Percentiles rank a stretch among this genome's conserved stretches.
These are phyloP conservation scores for Glycine soja DNA, from an alignment of 306 rosid species.

Conservation along the genomic window DNA sequence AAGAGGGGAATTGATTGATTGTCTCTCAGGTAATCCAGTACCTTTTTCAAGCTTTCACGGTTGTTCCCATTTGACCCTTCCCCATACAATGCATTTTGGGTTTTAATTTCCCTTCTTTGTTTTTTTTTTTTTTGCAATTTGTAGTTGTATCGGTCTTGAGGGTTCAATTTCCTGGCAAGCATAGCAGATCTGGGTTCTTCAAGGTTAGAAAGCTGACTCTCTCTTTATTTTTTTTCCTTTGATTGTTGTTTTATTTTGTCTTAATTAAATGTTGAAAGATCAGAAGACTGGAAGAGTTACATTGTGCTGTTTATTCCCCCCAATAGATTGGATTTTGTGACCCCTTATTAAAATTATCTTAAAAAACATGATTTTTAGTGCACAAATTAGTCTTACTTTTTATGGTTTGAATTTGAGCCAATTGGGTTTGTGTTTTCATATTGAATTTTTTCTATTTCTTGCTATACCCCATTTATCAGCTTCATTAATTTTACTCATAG, in stretches of 20 bases:
- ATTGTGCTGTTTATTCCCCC: constrained; percentile 6
- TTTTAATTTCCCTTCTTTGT: not conserved
- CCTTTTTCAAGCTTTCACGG: constrained; percentile 1
- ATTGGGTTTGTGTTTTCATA: not conserved
- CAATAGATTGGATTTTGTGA: not conserved
- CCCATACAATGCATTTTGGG: not conserved
- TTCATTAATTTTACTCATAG: constrained; percentile 24
- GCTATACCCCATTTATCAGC: not conserved
- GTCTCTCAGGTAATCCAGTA: constrained; percentile 39
- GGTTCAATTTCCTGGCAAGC: constrained; percentile 14
- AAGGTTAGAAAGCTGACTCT: constrained; percentile 33
- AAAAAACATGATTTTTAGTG: not conserved
- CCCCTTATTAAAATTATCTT: too few species aligned
- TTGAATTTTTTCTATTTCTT: not conserved
- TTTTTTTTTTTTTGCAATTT: not conserved
- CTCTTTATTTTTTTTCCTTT: not conserved
- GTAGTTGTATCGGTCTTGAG: constrained; percentile 24
- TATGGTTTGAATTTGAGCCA: constrained; percentile 6
- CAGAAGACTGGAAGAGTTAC: not conserved
- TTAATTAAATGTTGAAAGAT: not conserved
- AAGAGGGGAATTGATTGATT: constrained; percentile 26
- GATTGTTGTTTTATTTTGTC: not conserved
- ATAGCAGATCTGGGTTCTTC: constrained; percentile 50
- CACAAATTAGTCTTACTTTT: constrained; percentile 7
- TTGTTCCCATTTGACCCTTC: not conserved